Conservation (phyloP, 2,329 filamentous ascomycete species). For the Colletotrichum limetticola region DNA sequence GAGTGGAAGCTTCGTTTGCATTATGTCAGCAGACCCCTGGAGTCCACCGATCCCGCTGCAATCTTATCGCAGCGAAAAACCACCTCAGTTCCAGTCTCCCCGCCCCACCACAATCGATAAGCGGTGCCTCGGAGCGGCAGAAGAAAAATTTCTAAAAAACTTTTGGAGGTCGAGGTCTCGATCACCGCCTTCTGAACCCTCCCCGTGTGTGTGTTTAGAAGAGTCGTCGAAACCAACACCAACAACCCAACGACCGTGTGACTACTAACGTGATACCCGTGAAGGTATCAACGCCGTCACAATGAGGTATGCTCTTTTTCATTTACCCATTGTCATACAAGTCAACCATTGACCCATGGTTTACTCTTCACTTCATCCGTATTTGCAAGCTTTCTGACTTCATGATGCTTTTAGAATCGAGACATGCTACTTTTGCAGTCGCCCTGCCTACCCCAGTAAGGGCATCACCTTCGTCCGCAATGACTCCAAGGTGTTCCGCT, state of each 20-base stretch:
- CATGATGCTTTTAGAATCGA: conserved; percentile 48
- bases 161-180: conserved; percentile 19
- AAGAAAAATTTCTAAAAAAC: conserved; percentile 35
- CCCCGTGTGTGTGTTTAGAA: conserved; percentile 9
- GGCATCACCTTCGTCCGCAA: conserved; percentile 57
- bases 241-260: conserved; percentile 1
- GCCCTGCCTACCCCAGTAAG: conserved; percentile 64
- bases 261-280: conserved; percentile 25
- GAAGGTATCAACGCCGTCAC: conserved; percentile 31
- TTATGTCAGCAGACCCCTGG: background rate
- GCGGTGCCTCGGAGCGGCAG: conserved; percentile 5
- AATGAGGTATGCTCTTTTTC: conserved; percentile 31
- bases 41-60: background rate
- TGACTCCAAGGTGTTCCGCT: conserved; percentile 63
- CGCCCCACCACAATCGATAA: conserved; percentile 35
- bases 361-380: background rate
- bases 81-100: background rate
- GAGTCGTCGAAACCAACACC: conserved; percentile 19
- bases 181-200: conserved; percentile 33
- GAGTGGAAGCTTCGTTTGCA: too few species aligned
- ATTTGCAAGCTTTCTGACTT: conserved; percentile 1
- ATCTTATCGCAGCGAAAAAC: conserved; percentile 6
- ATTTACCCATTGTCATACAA: background rate
- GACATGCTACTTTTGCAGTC: conserved; percentile 58
- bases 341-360: background rate